Evolutionary conservation across 2,329 filamentous ascomycete species (phyloP).

Genomic region (Alternaria sp.): DNA sequence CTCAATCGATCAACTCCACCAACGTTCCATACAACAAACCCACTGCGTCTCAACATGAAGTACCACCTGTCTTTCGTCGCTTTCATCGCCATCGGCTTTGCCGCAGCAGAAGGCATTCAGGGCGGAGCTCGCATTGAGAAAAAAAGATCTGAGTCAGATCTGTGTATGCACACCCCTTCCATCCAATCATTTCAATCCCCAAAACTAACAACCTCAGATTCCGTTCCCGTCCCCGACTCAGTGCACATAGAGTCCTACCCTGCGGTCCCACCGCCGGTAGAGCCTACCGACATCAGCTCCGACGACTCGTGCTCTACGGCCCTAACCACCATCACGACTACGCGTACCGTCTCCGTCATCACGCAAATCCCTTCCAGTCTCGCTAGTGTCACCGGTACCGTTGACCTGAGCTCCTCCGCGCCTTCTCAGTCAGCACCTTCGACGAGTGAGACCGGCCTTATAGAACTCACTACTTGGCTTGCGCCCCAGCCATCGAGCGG

Average conservation of each 20-base stretch:
- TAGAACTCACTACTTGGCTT: not conserved
- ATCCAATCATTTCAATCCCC: not conserved
- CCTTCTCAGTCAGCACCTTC: not conserved
- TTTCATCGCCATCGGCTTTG: constrained; percentile 42
- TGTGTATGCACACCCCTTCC: constrained; percentile 13
- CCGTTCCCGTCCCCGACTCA: not conserved
- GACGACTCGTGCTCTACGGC: not conserved
- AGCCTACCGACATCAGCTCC: not conserved
- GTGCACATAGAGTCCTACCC: not conserved
- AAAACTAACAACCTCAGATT: not conserved
- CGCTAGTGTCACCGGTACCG: not conserved
- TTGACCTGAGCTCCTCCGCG: not conserved
- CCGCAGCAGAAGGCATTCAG: constrained; percentile 48
- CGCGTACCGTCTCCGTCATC: not conserved
- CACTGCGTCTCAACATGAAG: constrained; percentile 30
- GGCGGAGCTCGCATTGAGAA: constrained; percentile 13
- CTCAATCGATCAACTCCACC: not conserved
- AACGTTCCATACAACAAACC: not conserved
- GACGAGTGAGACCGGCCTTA: not conserved
- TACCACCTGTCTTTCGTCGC: constrained; percentile 35
- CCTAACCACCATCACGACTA: not conserved
- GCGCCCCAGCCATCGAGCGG: not conserved
- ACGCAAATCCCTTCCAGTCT: not conserved
- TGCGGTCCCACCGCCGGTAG: not conserved
- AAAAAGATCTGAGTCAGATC: constrained; percentile 37